Conservation (phyloP, 805 yeast species). For the Ogataea angusta region DNA sequence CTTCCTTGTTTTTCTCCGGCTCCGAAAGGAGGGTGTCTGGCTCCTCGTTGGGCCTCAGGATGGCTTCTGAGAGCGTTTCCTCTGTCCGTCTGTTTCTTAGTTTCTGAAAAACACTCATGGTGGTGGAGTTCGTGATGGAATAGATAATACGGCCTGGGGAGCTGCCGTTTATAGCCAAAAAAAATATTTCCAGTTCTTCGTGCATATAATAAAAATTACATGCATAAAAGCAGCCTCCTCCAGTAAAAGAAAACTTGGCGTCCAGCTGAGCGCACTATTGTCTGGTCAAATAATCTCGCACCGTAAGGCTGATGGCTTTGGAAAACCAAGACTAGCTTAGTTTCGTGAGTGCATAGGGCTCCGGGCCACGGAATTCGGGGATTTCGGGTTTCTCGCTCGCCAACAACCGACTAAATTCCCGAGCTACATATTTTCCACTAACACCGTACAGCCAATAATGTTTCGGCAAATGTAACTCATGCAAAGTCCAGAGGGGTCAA, state of each 20-base stretch:
- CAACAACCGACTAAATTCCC: not conserved
- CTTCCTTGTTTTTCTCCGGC: not conserved
- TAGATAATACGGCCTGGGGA: not conserved
- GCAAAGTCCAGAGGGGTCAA: too few relatives aligned
- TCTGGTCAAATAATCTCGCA: too few relatives aligned
- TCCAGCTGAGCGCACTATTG: not conserved
- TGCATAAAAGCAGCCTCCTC: not conserved
- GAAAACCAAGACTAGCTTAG: too few relatives aligned
- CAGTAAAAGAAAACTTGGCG: not conserved
- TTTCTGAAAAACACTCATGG: constrained; percentile 3
- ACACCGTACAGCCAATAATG: not conserved
- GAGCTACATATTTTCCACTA: not conserved
- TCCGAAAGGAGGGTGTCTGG: not conserved
- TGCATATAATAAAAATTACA: not conserved
- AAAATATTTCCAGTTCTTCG: constrained; percentile 2
- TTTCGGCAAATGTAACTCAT: too few relatives aligned
- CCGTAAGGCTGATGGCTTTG: too few relatives aligned
- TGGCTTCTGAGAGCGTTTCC: not conserved
- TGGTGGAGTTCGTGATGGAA: not conserved
- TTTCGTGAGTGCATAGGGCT: too few relatives aligned
- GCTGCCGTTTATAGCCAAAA: not conserved
- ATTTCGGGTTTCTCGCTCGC: too few relatives aligned
- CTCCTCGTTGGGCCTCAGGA: not conserved
- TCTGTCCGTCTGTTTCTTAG: constrained; percentile 2
- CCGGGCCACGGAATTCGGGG: too few relatives aligned